These are phyloP conservation scores for Pseudogymnoascus sp. DNA, from an alignment of 2,329 filamentous ascomycete species.

Conservation along the genomic window DNA sequence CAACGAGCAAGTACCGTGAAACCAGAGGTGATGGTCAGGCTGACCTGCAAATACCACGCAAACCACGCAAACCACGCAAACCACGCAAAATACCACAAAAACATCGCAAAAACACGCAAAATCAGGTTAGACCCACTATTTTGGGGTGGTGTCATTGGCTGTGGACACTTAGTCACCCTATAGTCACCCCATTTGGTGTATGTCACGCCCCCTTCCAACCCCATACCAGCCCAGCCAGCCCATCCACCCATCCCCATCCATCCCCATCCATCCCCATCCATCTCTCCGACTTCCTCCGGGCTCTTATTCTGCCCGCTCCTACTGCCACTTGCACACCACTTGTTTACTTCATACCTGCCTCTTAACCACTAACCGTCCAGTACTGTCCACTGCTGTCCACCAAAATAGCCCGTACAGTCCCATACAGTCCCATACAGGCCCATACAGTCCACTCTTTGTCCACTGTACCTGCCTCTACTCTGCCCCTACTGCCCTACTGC, in stretches of 20 bases:
- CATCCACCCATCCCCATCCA: background rate
- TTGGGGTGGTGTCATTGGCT: background rate
- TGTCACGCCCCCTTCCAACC: background rate
- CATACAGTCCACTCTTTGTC: background rate
- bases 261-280: background rate
- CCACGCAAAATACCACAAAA: background rate
- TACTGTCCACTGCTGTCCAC: background rate
- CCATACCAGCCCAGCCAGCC: background rate
- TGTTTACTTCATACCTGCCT: background rate
- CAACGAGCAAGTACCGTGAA: background rate
- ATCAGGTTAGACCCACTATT: background rate
- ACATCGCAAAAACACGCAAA: background rate
- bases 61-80: background rate
- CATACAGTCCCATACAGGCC: no score
- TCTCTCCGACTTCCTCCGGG: background rate
- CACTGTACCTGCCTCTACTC: background rate
- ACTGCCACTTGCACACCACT: background rate
- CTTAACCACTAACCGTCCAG: background rate
- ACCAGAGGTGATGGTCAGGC: background rate
- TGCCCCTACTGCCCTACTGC: background rate
- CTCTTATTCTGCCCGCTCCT: background rate
- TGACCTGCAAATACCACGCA: background rate
- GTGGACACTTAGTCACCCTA: background rate
- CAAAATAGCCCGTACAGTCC: no score
- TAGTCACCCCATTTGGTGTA: background rate